These are phyloP conservation scores for Emergomyces pasteurianus DNA, from an alignment of 2,329 filamentous ascomycete species.

Conservation along the genomic window DNA sequence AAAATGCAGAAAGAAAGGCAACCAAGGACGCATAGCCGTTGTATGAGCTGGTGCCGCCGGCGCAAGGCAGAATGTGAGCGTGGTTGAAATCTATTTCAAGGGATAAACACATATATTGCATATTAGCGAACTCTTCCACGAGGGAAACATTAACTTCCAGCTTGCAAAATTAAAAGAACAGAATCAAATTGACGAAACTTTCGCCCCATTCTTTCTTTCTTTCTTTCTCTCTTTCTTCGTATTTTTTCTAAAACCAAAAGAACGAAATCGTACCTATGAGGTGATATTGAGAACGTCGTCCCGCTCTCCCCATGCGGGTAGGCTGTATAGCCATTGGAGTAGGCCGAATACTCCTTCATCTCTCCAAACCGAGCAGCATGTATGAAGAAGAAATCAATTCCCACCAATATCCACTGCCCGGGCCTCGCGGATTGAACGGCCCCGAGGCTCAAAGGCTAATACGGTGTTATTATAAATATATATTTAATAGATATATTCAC, in stretches of 20 bases:
- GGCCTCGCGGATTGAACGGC: slow-evolving; percentile 8
- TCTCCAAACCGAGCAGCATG: slow-evolving; percentile 35
- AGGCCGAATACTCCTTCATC: slow-evolving; percentile 82
- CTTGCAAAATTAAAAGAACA: not conserved
- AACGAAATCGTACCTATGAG: slow-evolving; percentile 57
- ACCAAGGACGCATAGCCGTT: slow-evolving; percentile 51
- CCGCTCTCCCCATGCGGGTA: slow-evolving; percentile 57
- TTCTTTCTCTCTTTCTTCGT: not conserved
- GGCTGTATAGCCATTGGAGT: slow-evolving; percentile 59
- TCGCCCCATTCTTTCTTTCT: too few species aligned
- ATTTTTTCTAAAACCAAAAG: not conserved
- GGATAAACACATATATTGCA: not conserved
- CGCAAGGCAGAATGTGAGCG: slow-evolving; percentile 62
- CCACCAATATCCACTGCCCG: not conserved
- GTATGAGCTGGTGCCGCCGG: slow-evolving; percentile 59
- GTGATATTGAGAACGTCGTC: slow-evolving; percentile 76
- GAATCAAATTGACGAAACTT: too few species aligned
- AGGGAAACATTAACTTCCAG: not conserved
- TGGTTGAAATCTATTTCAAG: slow-evolving; percentile 60
- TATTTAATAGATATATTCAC: not conserved
- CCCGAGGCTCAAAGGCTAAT: not conserved
- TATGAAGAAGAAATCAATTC: slow-evolving; percentile 7
- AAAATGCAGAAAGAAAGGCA: slow-evolving; percentile 48
- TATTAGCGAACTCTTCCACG: not conserved
- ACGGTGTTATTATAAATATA: not conserved